Conservation (phyloP, 257 asterid species). For the Nicotiana tabacum region DNA sequence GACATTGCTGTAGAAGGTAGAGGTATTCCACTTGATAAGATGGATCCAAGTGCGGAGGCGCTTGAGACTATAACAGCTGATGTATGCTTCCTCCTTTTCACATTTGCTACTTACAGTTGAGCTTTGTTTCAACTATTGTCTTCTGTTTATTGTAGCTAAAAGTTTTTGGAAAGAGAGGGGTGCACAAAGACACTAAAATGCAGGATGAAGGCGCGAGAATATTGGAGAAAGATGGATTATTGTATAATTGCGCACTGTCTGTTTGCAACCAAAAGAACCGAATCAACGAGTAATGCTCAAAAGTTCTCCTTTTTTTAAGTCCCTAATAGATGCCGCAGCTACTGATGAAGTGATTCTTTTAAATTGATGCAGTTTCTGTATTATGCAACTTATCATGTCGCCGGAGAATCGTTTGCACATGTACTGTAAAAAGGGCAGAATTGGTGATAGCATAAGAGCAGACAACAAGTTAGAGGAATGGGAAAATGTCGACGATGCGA, state of each 20-base stretch:
- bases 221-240: constrained; percentile 61
- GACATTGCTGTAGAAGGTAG: constrained; percentile 61
- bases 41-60: constrained; percentile 61
- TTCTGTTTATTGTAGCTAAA: constrained; percentile 42
- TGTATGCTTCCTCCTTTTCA: constrained; percentile 19
- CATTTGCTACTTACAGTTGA: not conserved
- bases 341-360: not conserved
- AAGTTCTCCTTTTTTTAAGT: no score
- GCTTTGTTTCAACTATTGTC: not conserved
- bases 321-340: not conserved
- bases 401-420: constrained; percentile 55
- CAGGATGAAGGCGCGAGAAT: constrained; percentile 64
- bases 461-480: constrained; percentile 56
- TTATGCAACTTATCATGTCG: constrained; percentile 52
- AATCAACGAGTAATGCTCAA: constrained; percentile 46
- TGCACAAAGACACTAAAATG: constrained; percentile 72
- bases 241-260: constrained; percentile 70
- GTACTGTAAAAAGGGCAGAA: constrained; percentile 63
- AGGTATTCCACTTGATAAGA: constrained; percentile 59
- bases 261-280: constrained; percentile 37
- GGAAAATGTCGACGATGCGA: constrained; percentile 38
- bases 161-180: constrained; percentile 79
- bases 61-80: constrained; percentile 52
- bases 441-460: constrained; percentile 39
- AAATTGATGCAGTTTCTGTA: constrained; percentile 36